These are phyloP conservation scores for Coriolopsis trogii DNA, from an alignment of 1,284 basidiomycete species.

Conservation along the genomic window DNA sequence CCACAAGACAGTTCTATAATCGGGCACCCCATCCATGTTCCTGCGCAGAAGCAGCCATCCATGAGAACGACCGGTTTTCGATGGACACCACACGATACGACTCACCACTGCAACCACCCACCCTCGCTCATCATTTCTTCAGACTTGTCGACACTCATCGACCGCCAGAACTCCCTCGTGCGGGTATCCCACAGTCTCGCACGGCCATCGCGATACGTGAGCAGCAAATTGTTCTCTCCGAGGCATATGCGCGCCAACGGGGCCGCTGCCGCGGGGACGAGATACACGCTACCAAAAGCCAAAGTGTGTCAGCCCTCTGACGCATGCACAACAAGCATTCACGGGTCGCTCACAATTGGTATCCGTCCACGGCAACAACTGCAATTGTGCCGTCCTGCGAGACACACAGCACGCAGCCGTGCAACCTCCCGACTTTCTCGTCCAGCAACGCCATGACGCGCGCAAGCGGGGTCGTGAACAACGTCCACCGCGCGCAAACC, in stretches of 20 bases:
- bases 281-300: constrained; percentile 55
- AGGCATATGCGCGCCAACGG: constrained; percentile 70
- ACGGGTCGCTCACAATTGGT: constrained; percentile 74
- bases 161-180: constrained; percentile 84
- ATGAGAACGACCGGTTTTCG: background rate
- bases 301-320: too few species aligned
- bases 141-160: constrained; percentile 78
- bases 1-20: background rate
- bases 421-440: constrained; percentile 60
- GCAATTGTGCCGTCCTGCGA: constrained; percentile 83
- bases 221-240: constrained; percentile 71
- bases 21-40: background rate
- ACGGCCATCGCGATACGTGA: constrained; percentile 78
- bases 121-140: constrained; percentile 73
- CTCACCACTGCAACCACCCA: constrained; percentile 72
- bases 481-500: constrained; percentile 66
- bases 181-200: constrained; percentile 90
- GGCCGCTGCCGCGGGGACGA: constrained; percentile 63
- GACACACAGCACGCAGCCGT: constrained; percentile 75
- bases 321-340: too few species aligned
- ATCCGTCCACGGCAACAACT: constrained; percentile 75
- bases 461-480: constrained; percentile 68
- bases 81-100: too few species aligned
- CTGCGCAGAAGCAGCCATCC: background rate
- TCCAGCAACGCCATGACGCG: constrained; percentile 61